Conservation (phyloP, 768 basidiomycete species). For the Russula griseocarnosa region DNA sequence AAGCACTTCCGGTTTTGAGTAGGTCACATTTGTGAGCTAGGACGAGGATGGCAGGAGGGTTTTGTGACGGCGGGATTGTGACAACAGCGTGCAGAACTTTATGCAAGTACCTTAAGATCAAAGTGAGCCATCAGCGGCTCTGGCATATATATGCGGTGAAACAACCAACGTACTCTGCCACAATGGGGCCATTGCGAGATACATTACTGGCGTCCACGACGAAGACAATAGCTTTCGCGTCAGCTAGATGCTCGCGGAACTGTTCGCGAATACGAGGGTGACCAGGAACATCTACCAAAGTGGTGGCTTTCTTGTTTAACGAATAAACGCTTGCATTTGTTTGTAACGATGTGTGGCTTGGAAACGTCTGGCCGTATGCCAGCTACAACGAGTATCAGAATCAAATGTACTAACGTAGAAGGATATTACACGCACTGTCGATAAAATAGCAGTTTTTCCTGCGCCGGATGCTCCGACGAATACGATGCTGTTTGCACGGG, state of each 20-base stretch:
- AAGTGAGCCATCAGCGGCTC: neutral
- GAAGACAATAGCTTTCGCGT: slow-evolving; percentile 66
- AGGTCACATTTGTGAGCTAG: slow-evolving; percentile 77
- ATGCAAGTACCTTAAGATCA: slow-evolving; percentile 62
- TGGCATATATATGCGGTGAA: slow-evolving; percentile 7
- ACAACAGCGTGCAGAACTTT: slow-evolving; percentile 62
- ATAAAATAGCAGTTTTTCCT: slow-evolving; percentile 77
- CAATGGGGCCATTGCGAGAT: slow-evolving; percentile 66
- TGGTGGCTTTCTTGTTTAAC: slow-evolving; percentile 46
- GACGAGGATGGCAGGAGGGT: slow-evolving; percentile 56
- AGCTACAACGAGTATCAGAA: slow-evolving; percentile 44
- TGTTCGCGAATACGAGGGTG: slow-evolving; percentile 77
- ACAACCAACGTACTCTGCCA: slow-evolving; percentile 66
- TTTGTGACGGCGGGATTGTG: slow-evolving; percentile 67
- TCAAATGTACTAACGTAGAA: neutral
- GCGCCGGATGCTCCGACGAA: slow-evolving; percentile 73
- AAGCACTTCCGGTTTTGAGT: slow-evolving; percentile 46
- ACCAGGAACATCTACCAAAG: slow-evolving; percentile 75
- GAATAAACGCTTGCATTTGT: slow-evolving; percentile 52
- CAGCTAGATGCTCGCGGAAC: slow-evolving; percentile 58
- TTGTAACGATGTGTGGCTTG: slow-evolving; percentile 76
- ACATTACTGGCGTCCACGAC: slow-evolving; percentile 77
- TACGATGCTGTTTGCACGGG: slow-evolving; percentile 58
- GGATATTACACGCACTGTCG: slow-evolving; percentile 47
- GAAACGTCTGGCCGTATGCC: slow-evolving; percentile 56